Conservation (phyloP, 177 flowering plant genomes). For the Vitis hybrid region DNA sequence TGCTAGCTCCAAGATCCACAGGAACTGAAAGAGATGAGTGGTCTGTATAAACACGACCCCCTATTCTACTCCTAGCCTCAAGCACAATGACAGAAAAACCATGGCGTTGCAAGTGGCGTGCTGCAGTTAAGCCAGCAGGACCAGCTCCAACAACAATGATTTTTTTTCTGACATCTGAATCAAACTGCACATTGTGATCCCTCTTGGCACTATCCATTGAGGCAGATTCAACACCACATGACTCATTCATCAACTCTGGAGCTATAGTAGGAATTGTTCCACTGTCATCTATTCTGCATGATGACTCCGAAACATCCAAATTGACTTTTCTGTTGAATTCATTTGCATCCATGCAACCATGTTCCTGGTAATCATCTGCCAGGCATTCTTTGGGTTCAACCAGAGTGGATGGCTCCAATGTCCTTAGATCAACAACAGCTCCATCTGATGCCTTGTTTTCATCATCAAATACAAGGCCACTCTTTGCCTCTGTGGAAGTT, state of each 20-base stretch:
- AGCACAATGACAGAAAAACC: slow-evolving; percentile 83
- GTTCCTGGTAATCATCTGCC: slow-evolving; percentile 24
- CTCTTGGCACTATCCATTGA: slow-evolving; percentile 15
- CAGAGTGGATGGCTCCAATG: slow-evolving; percentile 16
- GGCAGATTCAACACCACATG: slow-evolving; percentile 15
- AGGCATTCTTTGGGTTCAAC: slow-evolving; percentile 20
- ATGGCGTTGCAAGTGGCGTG: slow-evolving; percentile 92
- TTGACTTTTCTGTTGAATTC: slow-evolving; percentile 4
- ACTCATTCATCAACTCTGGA: slow-evolving; percentile 19
- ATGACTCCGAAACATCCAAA: slow-evolving; percentile 26
- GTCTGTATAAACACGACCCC: slow-evolving; percentile 97
- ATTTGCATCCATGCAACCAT: slow-evolving; percentile 21
- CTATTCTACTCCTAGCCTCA: slow-evolving; percentile 89
- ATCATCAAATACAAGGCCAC: slow-evolving; percentile 22
- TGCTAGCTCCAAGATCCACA: slow-evolving; percentile 99
- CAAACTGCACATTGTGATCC: slow-evolving; percentile 22
- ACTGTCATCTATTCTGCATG: slow-evolving; percentile 22
- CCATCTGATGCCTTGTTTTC: slow-evolving; percentile 24
- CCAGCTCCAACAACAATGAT: slow-evolving; percentile 95
- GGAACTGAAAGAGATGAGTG: slow-evolving; percentile 92
- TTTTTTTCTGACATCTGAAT: slow-evolving; percentile 41
- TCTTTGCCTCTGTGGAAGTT: slow-evolving; percentile 27
- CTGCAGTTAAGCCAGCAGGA: slow-evolving; percentile 97
- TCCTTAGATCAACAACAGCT: slow-evolving; percentile 11
- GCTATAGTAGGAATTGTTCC: slow-evolving; percentile 14